Evolutionary conservation across 2,329 filamentous ascomycete species (phyloP), one percentile per base, ranked within the genome.

Genomic region (Hymenoscyphus infarciens): DNA sequence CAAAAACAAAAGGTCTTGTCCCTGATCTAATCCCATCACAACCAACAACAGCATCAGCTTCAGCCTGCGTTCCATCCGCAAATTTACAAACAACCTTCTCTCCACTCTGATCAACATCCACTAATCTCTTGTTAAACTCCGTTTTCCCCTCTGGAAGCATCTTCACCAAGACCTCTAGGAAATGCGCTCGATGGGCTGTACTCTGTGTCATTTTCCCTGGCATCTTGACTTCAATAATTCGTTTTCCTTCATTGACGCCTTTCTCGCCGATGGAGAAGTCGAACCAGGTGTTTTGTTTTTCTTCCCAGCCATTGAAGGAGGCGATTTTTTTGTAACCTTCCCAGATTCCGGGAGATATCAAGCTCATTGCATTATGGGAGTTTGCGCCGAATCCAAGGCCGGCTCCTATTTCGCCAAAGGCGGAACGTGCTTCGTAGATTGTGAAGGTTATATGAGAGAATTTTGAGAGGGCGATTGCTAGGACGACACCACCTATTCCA

Each of bases 11-110:
- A 38, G 2, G 76, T 70, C 86, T 77, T 3, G 82, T 76, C 2
- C 77, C 75, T 0, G 82, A 85, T 69, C 83, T 82, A 70, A 88
- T 86, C 0, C 86, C 86, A 72, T 88, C 86, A 45, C 62, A 64
- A 11, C 61, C 64, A 11, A 65, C 45, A 8, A 64, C 65, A 4
- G 60, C 64, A 58, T 66, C 64, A 15, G 60, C 62, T 5, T 59
- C 38, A 19, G 55, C 58, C 13, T 22, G n/a, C 5, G 45, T 63
- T 2, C 62, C 60, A 57, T 64, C 62, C 4, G 55, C 58, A 57
- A 65, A 65, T 27, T 57, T 39, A 27, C 38, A 54, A 6, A 57
- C 13, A 4, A 53, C 27, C 16, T 57, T 61, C 29, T 38, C 54
- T 6, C 55, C 31, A 38, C 27, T 57, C 27, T 61, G 39, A n/a